Conservation (phyloP, 805 yeast species). For the Barnettozyma botsteinii region DNA sequence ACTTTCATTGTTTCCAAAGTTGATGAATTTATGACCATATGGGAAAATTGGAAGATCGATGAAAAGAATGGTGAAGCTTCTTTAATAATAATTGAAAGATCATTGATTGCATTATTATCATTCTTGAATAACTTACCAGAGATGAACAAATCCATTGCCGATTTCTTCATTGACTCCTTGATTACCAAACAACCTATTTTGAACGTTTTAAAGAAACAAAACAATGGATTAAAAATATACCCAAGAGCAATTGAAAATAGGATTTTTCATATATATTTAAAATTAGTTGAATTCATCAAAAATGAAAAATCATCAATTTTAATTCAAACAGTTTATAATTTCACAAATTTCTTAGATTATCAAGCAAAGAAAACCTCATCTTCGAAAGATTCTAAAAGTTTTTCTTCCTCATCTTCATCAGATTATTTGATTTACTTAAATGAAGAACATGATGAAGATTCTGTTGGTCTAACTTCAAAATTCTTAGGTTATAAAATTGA, state of each 20-base stretch:
- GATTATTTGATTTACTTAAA: conserved; percentile 16
- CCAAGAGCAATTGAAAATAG: conserved; percentile 35
- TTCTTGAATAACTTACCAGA: conserved; percentile 37
- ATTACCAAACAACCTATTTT: conserved; percentile 11
- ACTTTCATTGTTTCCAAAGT: conserved; percentile 48
- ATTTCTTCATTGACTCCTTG: conserved; percentile 37
- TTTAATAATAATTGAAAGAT: conserved; percentile 49
- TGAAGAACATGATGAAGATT: conserved; percentile 34
- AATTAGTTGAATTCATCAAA: conserved; percentile 23
- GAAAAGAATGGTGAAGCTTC: conserved; percentile 33
- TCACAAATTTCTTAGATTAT: conserved; percentile 34
- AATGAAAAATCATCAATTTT: conserved; percentile 25
- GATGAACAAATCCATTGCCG: conserved; percentile 40
- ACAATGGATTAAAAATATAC: not conserved
- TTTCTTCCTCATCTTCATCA: not conserved
- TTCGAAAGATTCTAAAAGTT: not conserved
- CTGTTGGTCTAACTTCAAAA: conserved; percentile 52
- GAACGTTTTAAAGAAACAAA: conserved; percentile 9
- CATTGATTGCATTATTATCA: conserved; percentile 51
- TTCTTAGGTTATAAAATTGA: conserved; percentile 31
- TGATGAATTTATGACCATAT: conserved; percentile 53
- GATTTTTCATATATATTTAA: conserved; percentile 39
- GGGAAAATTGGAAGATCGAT: conserved; percentile 54
- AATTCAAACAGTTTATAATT: conserved; percentile 34
- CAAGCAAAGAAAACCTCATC: not conserved